phyloP scores from a whole-genome alignment of 129 eudicot species.

The Artemisia argyi region DNA sequence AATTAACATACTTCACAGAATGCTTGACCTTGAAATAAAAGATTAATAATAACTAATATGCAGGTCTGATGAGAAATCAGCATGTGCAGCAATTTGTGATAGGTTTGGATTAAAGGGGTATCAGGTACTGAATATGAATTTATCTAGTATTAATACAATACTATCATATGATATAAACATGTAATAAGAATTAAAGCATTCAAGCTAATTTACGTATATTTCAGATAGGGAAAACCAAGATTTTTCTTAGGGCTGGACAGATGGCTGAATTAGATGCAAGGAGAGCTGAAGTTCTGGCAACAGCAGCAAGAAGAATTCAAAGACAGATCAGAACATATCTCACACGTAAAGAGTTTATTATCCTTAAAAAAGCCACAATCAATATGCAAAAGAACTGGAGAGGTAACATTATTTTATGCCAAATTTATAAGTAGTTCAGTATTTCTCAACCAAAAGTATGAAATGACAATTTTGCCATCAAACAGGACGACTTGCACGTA shows the following conservation, averaged over 20 bases:
- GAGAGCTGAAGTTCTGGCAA: constrained; percentile 85
- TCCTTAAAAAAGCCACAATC: constrained; percentile 66
- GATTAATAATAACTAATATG: constrained; percentile 1
- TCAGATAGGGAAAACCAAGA: constrained; percentile 97
- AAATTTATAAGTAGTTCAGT: not conserved
- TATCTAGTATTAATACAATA: too few species aligned
- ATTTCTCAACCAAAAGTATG: not conserved
- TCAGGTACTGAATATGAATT: constrained; percentile 55
- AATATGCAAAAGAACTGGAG: constrained; percentile 84
- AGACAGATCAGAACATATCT: constrained; percentile 88
- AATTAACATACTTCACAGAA: not conserved
- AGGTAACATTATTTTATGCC: constrained; percentile 48
- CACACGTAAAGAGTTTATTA: constrained; percentile 75
- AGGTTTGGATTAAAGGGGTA: constrained; percentile 90
- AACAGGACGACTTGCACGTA: constrained; percentile 81
- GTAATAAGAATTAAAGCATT: not conserved
- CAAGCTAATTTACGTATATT: constrained; percentile 26
- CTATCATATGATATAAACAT: not conserved
- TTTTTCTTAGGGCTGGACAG: constrained; percentile 98
- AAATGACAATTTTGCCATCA: constrained; percentile 21
- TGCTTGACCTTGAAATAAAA: not conserved
- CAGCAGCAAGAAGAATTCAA: constrained; percentile 90
- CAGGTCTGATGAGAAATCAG: constrained; percentile 92
- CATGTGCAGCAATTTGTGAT: constrained; percentile 84
- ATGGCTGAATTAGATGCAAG: constrained; percentile 99